Percentiles rank a stretch among this genome's conserved stretches.
These are phyloP conservation scores for Pseudogymnoascus sp. DNA, from an alignment of 2,329 filamentous ascomycete genomes.

Conservation along the genomic window DNA sequence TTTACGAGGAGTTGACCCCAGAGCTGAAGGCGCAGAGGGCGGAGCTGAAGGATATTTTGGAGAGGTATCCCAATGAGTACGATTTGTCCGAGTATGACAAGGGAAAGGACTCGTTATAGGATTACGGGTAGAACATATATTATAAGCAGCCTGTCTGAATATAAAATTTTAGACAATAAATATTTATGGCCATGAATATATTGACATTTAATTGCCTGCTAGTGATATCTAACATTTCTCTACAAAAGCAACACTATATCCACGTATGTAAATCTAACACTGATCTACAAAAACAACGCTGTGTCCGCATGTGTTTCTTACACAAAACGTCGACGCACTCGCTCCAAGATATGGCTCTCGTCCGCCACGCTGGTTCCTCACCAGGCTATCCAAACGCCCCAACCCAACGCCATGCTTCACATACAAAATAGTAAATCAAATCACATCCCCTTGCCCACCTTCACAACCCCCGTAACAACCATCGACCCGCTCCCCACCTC, in stretches of 20 bases:
- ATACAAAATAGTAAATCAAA: background rate
- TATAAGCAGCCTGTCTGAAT: background rate
- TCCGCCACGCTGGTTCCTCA: background rate
- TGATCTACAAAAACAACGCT: background rate
- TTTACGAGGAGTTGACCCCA: constrained; percentile 81
- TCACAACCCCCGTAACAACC: constrained; percentile 54
- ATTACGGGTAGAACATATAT: background rate
- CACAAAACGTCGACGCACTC: background rate
- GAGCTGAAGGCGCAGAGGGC: constrained; percentile 69
- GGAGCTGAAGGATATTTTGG: constrained; percentile 67
- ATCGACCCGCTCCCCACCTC: constrained; percentile 64
- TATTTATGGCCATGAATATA: background rate
- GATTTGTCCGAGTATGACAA: constrained; percentile 70
- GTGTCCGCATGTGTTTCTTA: background rate
- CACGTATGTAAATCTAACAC: background rate
- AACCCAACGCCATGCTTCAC: background rate
- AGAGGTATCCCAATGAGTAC: constrained; percentile 88
- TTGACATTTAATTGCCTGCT: background rate
- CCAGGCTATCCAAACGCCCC: background rate
- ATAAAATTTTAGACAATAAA: background rate
- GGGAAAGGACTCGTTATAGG: constrained; percentile 38
- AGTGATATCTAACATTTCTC: background rate
- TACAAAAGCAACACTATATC: background rate
- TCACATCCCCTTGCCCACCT: constrained; percentile 14
- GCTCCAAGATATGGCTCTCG: background rate